phyloP scores from a whole-genome alignment of 78 protist species.

The Cyanophora paradoxa region DNA sequence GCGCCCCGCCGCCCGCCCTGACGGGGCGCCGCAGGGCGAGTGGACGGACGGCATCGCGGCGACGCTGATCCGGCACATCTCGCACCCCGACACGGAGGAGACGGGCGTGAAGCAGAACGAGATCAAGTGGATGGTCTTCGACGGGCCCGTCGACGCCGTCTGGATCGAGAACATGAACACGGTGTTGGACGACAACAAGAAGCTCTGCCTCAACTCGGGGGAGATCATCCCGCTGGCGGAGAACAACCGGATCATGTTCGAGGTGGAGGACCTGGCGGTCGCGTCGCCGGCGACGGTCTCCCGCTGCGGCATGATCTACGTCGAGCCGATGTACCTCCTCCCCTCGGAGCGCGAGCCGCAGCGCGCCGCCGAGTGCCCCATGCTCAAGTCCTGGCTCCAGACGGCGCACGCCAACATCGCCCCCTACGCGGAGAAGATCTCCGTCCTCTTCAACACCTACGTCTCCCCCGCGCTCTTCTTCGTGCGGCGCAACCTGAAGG shows the following conservation, averaged over 20 bases:
- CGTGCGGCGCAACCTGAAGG: not conserved
- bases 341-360: constrained; percentile 25
- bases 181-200: constrained; percentile 89
- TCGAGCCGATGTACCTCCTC: constrained; percentile 42
- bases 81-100: not conserved
- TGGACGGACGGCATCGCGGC: constrained; percentile 85
- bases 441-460: constrained; percentile 12
- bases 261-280: constrained; percentile 59
- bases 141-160: constrained; percentile 87
- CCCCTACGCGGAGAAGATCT: not conserved
- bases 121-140: constrained; percentile 77
- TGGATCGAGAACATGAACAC: constrained; percentile 96
- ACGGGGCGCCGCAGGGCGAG: no score
- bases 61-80: not conserved
- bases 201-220: constrained; percentile 83
- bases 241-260: constrained; percentile 53
- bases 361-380: not conserved
- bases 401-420: not conserved
- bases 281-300: constrained; percentile 74
- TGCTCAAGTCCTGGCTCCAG: not conserved
- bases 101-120: no score
- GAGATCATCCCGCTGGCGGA: constrained; percentile 73
- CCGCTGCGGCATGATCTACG: constrained; percentile 80
- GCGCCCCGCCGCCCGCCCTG: no score
- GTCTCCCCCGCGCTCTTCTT: not conserved